Conservation (phyloP, 192 early-diverging fungal species). For the Lobosporangium transversale region DNA sequence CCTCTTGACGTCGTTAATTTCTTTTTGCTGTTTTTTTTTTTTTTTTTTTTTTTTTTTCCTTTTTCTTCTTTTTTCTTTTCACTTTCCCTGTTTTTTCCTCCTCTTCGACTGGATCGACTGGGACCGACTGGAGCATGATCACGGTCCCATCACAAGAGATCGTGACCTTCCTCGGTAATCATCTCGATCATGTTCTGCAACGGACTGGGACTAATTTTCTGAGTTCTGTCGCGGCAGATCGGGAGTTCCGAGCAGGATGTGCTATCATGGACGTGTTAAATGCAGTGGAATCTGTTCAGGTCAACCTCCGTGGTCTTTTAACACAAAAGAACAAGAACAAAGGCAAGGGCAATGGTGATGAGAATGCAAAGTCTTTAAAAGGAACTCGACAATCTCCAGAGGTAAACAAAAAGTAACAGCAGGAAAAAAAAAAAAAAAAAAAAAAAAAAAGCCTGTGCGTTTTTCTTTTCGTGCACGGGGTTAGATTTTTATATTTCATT, state of each 20-base stretch:
- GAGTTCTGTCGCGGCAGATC: slow-evolving; percentile 42
- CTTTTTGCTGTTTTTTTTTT: too few species aligned
- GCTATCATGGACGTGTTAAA: slow-evolving; percentile 52
- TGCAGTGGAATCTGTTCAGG: slow-evolving; percentile 46
- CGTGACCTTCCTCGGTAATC: slow-evolving; percentile 46
- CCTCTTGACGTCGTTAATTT: too few species aligned
- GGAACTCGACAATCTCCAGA: slow-evolving; percentile 17
- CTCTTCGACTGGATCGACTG: too few species aligned
- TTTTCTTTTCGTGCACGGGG: slow-evolving; percentile 6
- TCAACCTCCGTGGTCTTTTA: slow-evolving; percentile 18
- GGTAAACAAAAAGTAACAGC: slow-evolving; percentile 20
- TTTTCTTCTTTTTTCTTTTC: not conserved
- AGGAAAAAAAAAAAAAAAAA: not conserved
- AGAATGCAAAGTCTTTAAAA: too few species aligned
- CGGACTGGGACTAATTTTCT: slow-evolving; percentile 42
- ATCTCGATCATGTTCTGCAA: slow-evolving; percentile 49
- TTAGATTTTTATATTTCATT: slow-evolving; percentile 14
- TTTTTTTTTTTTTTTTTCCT: not conserved
- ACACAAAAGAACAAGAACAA: slow-evolving; percentile 17
- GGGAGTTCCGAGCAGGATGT: slow-evolving; percentile 49
- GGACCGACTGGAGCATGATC: slow-evolving; percentile 39
- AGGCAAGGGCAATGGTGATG: too few species aligned
- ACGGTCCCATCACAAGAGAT: slow-evolving; percentile 54
- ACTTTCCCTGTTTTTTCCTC: too few species aligned
- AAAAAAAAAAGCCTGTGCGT: not conserved